phyloP scores from a whole-genome alignment of 2,329 filamentous ascomycete species.

The Pseudocercospora fuligena region DNA sequence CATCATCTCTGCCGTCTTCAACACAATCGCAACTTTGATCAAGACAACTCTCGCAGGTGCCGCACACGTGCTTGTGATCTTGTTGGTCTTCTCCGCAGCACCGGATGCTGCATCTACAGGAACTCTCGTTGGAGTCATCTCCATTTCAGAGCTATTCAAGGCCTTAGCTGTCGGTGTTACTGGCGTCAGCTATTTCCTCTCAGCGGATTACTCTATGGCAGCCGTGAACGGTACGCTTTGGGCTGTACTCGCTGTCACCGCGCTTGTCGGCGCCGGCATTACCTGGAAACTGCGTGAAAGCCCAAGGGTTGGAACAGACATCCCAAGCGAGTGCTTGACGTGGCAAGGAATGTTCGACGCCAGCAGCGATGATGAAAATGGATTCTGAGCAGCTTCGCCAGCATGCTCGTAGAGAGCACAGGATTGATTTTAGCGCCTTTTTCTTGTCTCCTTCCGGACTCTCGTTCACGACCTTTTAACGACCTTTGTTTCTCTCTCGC shows the following conservation, averaged over 20 bases:
- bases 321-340: slow-evolving; percentile 48
- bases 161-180: slow-evolving; percentile 53
- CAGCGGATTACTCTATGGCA: slow-evolving; percentile 49
- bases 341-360: slow-evolving; percentile 56
- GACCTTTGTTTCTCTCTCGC: slow-evolving; percentile 8
- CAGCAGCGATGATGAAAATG: slow-evolving; percentile 38
- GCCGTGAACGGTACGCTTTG: slow-evolving; percentile 52
- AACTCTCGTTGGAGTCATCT: slow-evolving; percentile 55
- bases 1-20: slow-evolving; percentile 45
- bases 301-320: slow-evolving; percentile 51
- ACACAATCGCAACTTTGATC: slow-evolving; percentile 47
- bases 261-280: slow-evolving; percentile 47
- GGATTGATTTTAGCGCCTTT: background rate
- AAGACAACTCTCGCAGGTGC: slow-evolving; percentile 50
- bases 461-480: slow-evolving; percentile 15
- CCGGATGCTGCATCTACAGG: slow-evolving; percentile 54
- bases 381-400: slow-evolving; percentile 21
- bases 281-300: slow-evolving; percentile 52
- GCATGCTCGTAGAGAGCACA: background rate
- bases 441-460: slow-evolving; percentile 16
- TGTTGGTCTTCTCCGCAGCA: slow-evolving; percentile 55
- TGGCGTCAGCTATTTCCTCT: slow-evolving; percentile 52
- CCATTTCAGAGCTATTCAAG: slow-evolving; percentile 52
- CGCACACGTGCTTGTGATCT: slow-evolving; percentile 49
- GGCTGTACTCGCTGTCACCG: slow-evolving; percentile 48